Evolutionary conservation across 345 rosid species (phyloP), one percentile per base, ranked within the genome.

Genomic region (Noccaea bulbosa): DNA sequence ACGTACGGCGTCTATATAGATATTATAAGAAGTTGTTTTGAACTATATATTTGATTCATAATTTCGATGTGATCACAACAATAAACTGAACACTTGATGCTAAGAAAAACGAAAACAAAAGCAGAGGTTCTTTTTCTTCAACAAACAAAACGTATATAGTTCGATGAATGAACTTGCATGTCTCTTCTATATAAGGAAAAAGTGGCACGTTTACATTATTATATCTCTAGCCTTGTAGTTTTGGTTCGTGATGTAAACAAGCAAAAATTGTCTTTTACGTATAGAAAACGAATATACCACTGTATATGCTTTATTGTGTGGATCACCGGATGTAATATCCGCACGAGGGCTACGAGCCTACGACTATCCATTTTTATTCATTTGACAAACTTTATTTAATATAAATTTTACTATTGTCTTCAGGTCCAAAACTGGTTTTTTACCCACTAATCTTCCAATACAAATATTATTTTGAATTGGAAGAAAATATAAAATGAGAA

Each of bases 261-360:
- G 53, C 52, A 51, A 20, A 51, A 51, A 17, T 12, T 16, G 45
- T 20, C 8, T 44, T n/a, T 53, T 15, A 51, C 59, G 65, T 65
- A 65, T 5, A 65, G 54, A 49, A 46, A 74, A 74, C 50, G 72
- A 74, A 74, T 74, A 74, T 67, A 6, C 72, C 39, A 32, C 46
- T 5, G n/a, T 7, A 58, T 48, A 66, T 58, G 59, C 77, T 49
- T 27, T 27, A 9, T 66, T 48, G 14, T 73, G 51, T 65, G 35
- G 12, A 64, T 56, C 61, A 15, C 11, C 24, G 11, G 45, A 39
- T 55, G 58, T 57, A 65, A 67, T 74, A 74, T 67, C 17, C 68
- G 46, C 59, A 56, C 22, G 30, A 27, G 30, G 17, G 62, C 53
- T 51, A 56, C 33, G 20, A 1, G 20, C 20, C 22, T n/a, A 20